These are phyloP conservation scores for Exophiala mesophila DNA, from an alignment of 2,329 filamentous ascomycete species.

Conservation along the genomic window DNA sequence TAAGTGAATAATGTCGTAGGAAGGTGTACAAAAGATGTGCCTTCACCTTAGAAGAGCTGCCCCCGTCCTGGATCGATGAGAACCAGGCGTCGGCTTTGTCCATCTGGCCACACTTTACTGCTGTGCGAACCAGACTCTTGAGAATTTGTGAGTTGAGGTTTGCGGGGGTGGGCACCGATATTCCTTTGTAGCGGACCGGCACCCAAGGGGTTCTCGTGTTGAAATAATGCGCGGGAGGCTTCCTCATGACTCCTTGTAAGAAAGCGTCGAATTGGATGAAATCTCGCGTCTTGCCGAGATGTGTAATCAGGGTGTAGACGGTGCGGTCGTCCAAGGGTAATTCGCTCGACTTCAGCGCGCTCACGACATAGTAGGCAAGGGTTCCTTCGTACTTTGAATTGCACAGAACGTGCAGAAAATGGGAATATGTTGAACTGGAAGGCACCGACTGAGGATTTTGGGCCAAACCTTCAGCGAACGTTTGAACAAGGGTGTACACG, in stretches of 20 bases:
- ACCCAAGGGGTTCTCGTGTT: slow-evolving; percentile 20
- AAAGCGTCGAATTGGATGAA: slow-evolving; percentile 15
- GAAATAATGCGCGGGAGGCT: slow-evolving; percentile 3
- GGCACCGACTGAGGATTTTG: slow-evolving; percentile 14
- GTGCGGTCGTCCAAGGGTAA: slow-evolving; percentile 17
- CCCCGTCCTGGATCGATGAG: too few species aligned
- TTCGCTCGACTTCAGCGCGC: slow-evolving; percentile 18
- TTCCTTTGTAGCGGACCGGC: slow-evolving; percentile 12
- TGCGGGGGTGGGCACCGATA: slow-evolving; percentile 19
- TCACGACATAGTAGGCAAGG: slow-evolving; percentile 16
- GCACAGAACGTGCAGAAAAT: slow-evolving; percentile 16
- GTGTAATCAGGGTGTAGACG: slow-evolving; percentile 15
- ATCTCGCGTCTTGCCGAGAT: slow-evolving; percentile 16
- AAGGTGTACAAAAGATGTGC: slow-evolving; percentile 21
- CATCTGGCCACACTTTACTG: slow-evolving; percentile 20
- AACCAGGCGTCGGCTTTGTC: slow-evolving; percentile 24
- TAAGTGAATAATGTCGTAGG: slow-evolving; percentile 17
- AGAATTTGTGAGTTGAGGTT: slow-evolving; percentile 15
- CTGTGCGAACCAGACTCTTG: slow-evolving; percentile 17
- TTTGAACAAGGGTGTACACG: neutral
- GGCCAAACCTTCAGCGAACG: neutral
- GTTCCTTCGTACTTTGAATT: slow-evolving; percentile 12
- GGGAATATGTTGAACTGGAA: slow-evolving; percentile 13
- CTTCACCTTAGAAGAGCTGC: too few species aligned
- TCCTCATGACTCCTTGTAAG: slow-evolving; percentile 11